Evolutionary conservation across 805 yeast genomes (phyloP), one percentile per base, ranked within the genome.

Genomic region (Candida orba): DNA sequence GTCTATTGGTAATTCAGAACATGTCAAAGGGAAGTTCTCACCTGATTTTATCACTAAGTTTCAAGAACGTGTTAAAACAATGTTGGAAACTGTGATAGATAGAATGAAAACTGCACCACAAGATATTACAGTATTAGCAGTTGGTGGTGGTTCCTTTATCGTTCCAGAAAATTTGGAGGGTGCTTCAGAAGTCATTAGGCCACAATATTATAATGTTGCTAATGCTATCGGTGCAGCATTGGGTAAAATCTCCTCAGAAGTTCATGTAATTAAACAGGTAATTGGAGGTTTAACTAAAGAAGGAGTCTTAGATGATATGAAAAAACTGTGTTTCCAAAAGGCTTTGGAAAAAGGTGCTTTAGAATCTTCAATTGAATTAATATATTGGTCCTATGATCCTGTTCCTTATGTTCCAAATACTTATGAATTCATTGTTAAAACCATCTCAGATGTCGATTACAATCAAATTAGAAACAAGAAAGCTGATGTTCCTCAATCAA

Each of bases 81-180:
- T 41, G 37, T 39, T 41, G 49, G 76, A 70, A 45, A 52, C 42
- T 29, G 66, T 67, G 5, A 60, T 73, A 36, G 78, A 73, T 51
- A 50, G 68, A 34, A 69, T 72, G 71, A 71, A 66, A 49, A 71
- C 75, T 4, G 61, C 64, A 20, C 68, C 76, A 1, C 72, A 65
- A 6, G 69, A 68, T 7, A 52, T 72, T 6, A 70, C 73, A 1
- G 75, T 72, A 6, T 42, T 73, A 4, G 55, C 69, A 2, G 77
- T 73, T 31, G 78, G 78, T 39, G 78, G 78, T 35, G 78, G 77
- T 7, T 72, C 78, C 2, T 67, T 73, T 44, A 67, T 73, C 44
- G 60, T 65, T 10, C 73, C 75, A 9, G 49, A 51, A 9, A 41
- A 50, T 18, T 46, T 69, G 14, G 60, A 58, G 13, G 76, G 76